Evolutionary conservation across 1,284 basidiomycete genomes (phyloP), one percentile per base, ranked within the genome.

Genomic region (Ganoderma lingzhi): DNA sequence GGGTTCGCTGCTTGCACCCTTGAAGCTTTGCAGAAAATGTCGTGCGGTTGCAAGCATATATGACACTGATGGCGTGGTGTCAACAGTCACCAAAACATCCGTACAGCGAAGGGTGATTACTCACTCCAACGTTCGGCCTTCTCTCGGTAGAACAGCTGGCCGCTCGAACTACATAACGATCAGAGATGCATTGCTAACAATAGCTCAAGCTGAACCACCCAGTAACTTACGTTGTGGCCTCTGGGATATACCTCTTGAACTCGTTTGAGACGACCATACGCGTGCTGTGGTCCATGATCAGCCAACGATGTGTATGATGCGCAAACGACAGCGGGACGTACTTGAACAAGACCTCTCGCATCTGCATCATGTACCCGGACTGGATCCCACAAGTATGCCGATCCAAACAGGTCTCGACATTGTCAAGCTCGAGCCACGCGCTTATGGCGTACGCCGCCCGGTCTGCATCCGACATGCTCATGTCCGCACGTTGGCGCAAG

Each of bases 291-390:
- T n/a, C 32, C 23, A 90, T 69, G 92, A 35, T 53, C 83, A 1
- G 85, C 90, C 74, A 92, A 91, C 62, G 90, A 82, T 42, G 88
- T 90, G 70, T 51, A 48, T 39, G 30, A 0, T n/a, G 28, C 64
- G 41, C 15, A 39, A 42, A 30, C 23, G 6, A 51, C 66, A 2
- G 61, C n/a, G 61, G 17, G n/a, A 80, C 90, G 77, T 76, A 93
- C 92, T 92, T 92, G 83, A 93, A 93, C 39, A 93, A 81, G 75
- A 88, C 90, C 75, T 93, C 93, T 61, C 91, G 83, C 58, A 89
- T 91, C 70, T 90, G 87, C 75, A 87, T 93, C 55, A 93, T 82
- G 73, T 87, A 91, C 3, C 88, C 84, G 68, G 86, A 82, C 78
- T 93, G 92, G 58, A 91, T 83, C 14, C 81, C 82, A 77, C 92